A percentile compares a stretch with the other conserved stretches of the same genome.
phyloP scores from a whole-genome alignment of 495 filamentous ascomycete genomes.

The Tirmania nivea region DNA sequence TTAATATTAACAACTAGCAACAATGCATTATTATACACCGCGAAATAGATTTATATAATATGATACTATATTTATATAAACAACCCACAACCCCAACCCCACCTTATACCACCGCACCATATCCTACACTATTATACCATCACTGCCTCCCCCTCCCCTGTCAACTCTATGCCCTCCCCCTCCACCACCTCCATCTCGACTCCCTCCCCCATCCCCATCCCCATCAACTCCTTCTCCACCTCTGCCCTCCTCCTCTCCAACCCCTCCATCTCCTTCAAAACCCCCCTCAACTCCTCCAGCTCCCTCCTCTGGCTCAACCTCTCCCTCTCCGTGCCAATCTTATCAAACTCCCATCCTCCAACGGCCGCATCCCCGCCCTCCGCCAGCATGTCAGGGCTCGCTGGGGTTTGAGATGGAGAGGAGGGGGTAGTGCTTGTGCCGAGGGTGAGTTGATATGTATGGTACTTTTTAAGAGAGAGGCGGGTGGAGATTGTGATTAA shows the following conservation, averaged over 20 bases:
- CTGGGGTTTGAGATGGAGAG: conserved; percentile 10
- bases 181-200: conserved; percentile 13
- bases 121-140: not conserved
- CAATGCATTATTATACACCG: too few relatives aligned
- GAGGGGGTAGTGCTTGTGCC: conserved; percentile 20
- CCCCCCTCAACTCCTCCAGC: conserved; percentile 57
- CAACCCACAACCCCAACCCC: too few relatives aligned
- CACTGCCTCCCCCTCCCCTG: conserved; percentile 16
- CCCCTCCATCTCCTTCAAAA: conserved; percentile 49
- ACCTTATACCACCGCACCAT: too few relatives aligned
- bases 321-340: conserved; percentile 81
- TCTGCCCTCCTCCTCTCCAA: conserved; percentile 49
- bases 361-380: not conserved
- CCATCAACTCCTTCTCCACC: conserved; percentile 46
- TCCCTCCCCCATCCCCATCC: conserved; percentile 31
- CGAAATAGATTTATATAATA: too few relatives aligned
- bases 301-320: conserved; percentile 80
- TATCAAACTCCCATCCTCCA: conserved; percentile 62
- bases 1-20: too few relatives aligned
- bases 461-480: conserved; percentile 82
- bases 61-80: too few relatives aligned
- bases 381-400: conserved; percentile 31
- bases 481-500: conserved; percentile 77
- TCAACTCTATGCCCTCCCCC: not conserved
- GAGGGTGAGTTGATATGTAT: conserved; percentile 69